Evolutionary conservation across 148 eudicot species (phyloP).

Genomic region (Tetragonia tetragonoides): DNA sequence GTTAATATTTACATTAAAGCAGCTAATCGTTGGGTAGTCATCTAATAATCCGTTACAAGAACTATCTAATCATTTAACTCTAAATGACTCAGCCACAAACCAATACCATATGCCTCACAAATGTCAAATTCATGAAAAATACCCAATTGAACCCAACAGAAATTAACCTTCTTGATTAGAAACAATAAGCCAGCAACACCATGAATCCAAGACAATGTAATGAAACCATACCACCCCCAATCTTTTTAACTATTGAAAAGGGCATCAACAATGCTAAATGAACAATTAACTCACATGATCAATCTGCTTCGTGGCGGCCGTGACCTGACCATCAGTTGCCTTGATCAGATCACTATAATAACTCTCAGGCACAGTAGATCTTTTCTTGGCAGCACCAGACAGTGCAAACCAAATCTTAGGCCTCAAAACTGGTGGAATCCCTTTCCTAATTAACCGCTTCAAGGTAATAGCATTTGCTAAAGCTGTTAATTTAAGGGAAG

Average conservation of each 20-base stretch:
- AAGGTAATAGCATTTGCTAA: conserved; percentile 72
- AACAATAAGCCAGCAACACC: neutral
- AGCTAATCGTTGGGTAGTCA: neutral
- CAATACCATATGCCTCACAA: neutral
- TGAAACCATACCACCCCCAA: neutral
- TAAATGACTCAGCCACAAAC: neutral
- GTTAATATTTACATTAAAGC: neutral
- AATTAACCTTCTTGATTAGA: neutral
- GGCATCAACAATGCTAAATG: neutral
- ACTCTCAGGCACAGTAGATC: conserved; percentile 88
- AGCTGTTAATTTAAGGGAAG: conserved; percentile 71
- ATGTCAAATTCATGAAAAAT: neutral
- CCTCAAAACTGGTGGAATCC: conserved; percentile 79
- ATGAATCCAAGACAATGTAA: conserved; percentile 3
- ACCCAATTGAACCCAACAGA: neutral
- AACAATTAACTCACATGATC: conserved; percentile 74
- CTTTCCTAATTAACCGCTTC: conserved; percentile 80
- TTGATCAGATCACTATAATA: conserved; percentile 71
- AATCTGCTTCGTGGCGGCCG: conserved; percentile 88
- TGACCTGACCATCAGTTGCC: conserved; percentile 76
- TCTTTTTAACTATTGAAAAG: neutral
- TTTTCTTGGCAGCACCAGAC: conserved; percentile 97
- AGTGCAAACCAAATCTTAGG: conserved; percentile 88
- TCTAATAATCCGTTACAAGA: neutral
- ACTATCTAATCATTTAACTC: neutral